Conservation (phyloP, 169 alveolate genomes). For the Cryptosporidium tyzzeri region DNA sequence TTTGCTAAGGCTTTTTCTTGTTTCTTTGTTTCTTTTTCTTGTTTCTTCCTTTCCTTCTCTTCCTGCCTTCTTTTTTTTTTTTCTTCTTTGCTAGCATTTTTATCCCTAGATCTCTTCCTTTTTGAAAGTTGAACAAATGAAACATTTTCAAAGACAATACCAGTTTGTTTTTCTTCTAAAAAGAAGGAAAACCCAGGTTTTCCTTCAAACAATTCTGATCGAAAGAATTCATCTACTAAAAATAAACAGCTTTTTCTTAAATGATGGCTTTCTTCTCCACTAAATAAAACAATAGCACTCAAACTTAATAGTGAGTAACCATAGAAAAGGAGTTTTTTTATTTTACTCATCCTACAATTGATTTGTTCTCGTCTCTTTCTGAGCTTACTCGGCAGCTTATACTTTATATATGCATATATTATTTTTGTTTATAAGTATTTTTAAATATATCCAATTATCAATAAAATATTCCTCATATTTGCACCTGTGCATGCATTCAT, state of each 20-base stretch:
- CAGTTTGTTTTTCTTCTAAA: not conserved
- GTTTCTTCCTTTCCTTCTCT: slow-evolving; percentile 48
- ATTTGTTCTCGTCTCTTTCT: not conserved
- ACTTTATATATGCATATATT: not conserved
- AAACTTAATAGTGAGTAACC: not conserved
- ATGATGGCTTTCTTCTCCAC: not conserved
- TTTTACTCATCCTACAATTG: slow-evolving; percentile 13
- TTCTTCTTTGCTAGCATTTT: not conserved
- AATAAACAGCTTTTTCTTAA: not conserved
- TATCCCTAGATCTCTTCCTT: not conserved
- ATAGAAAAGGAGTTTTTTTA: not conserved
- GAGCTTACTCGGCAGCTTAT: not conserved
- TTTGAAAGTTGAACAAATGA: not conserved
- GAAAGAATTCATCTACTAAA: not conserved
- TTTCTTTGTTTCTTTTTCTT: slow-evolving; percentile 11
- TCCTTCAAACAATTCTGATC: not conserved
- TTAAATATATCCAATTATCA: too few species aligned
- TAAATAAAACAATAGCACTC: not conserved
- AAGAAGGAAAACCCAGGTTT: not conserved
- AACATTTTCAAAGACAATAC: not conserved
- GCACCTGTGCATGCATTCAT: slow-evolving; percentile 23
- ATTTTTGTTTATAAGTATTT: too few species aligned
- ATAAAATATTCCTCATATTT: not conserved
- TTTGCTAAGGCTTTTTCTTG: slow-evolving; percentile 11
- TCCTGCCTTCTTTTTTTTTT: slow-evolving; percentile 14